phyloP scores from a whole-genome alignment of 768 basidiomycete species.

The Psilocybe subaeruginosa region DNA sequence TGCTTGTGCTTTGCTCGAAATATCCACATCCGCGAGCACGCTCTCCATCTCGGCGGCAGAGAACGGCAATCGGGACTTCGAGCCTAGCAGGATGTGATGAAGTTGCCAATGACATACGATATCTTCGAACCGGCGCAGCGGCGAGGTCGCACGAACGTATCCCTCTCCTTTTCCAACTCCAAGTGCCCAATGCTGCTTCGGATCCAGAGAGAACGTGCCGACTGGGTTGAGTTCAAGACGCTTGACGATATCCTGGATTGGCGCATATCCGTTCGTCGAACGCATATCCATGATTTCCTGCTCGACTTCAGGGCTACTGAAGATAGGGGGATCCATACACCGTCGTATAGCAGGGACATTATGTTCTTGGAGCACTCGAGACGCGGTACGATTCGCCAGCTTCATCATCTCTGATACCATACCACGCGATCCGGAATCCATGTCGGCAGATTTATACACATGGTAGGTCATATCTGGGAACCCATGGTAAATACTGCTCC shows the following conservation, averaged over 20 bases:
- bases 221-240: constrained; percentile 34
- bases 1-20: constrained; percentile 27
- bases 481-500: constrained; percentile 41
- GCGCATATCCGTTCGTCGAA: constrained; percentile 44
- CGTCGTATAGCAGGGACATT: constrained; percentile 70
- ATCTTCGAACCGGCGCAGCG: constrained; percentile 84
- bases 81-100: constrained; percentile 67
- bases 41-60: constrained; percentile 45
- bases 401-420: constrained; percentile 86
- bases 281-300: constrained; percentile 54
- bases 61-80: constrained; percentile 43
- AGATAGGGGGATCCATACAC: constrained; percentile 32
- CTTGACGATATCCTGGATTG: constrained; percentile 33
- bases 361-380: constrained; percentile 65
- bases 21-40: constrained; percentile 35
- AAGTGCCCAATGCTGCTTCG: constrained; percentile 67
- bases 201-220: constrained; percentile 51
- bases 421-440: constrained; percentile 45
- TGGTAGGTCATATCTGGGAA: constrained; percentile 55
- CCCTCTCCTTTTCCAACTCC: constrained; percentile 77
- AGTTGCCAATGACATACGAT: constrained; percentile 92
- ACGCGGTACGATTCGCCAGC: constrained; percentile 74
- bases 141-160: constrained; percentile 84
- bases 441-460: constrained; percentile 30
- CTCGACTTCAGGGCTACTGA: constrained; percentile 33